These are phyloP conservation scores for Apiospora koreana DNA, from an alignment of 2,329 filamentous ascomycete species.

Conservation along the genomic window DNA sequence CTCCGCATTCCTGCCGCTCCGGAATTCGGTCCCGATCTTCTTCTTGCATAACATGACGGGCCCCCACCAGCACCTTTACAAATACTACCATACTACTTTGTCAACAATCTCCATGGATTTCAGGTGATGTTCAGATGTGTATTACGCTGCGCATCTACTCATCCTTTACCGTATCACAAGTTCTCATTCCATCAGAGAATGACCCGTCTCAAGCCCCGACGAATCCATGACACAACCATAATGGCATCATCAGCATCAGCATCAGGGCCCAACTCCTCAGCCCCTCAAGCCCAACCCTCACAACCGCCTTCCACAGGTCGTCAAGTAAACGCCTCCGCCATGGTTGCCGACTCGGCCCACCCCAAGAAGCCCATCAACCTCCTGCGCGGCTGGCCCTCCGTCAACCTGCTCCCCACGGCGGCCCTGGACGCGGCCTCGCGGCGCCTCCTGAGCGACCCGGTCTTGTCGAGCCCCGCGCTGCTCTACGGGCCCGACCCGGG, in stretches of 20 bases:
- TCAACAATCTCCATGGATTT: background rate
- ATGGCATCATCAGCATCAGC: background rate
- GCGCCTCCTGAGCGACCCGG: conserved; percentile 60
- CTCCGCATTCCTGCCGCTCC: background rate
- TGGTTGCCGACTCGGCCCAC: background rate
- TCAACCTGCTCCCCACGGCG: conserved; percentile 63
- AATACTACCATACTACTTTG: background rate
- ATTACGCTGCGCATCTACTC: background rate
- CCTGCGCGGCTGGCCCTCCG: conserved; percentile 67
- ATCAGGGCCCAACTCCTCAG: background rate
- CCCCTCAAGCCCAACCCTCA: background rate
- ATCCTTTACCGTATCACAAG: background rate
- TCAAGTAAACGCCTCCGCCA: background rate
- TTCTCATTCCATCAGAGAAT: background rate
- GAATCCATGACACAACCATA: background rate
- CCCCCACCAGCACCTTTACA: background rate
- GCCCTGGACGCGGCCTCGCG: conserved; percentile 63
- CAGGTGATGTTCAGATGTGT: background rate
- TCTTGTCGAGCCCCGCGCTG: conserved; percentile 63
- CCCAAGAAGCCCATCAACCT: conserved; percentile 59
- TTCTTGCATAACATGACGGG: no score
- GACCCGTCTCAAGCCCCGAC: background rate
- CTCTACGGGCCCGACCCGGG: conserved; percentile 81
- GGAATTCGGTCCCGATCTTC: conserved; percentile 1
- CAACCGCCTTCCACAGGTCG: background rate